Base-by-base conservation (phyloP, 129 eudicot species). In the Helichrysum umbraculigerum region DNA sequence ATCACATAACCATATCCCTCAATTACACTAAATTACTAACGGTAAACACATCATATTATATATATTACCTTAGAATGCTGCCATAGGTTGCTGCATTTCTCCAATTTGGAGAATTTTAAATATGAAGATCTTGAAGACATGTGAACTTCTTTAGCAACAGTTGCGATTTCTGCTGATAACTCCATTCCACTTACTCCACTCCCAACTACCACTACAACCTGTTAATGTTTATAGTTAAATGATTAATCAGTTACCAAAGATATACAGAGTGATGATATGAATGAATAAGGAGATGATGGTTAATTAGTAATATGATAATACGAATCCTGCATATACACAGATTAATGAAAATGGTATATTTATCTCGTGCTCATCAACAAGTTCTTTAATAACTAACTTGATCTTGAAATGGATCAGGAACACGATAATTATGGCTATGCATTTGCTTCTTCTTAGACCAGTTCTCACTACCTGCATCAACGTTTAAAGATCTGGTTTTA, bases 381-480 rank as follows among this genome's bases (percentile, higher is more conserved):
- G 50, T 57, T 17, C 50, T 57, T 10, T 52, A 22, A 37, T 28
- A 4, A 70, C 70, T 52, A 63, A 85, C 97, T 85, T 84, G 89
- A 62, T 84, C 79, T 11, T 61, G 82, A 77, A 91, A 86, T 47
- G 88, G 87, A 32, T 81, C 86, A 11, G 87, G 83, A 39, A 67
- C 89, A 28, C 93, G 82, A 77, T 88, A 91, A 67, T 91, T 91
- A 73, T 88, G 97, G 64, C 97, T 88, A 59, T 88, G 97, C 17
- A 86, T 39, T 82, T 91, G 91, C 81, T 82, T 84, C 81, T 82
- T 84, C 29, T 84, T 81, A 4, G 87, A 80, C 93, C 97, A 91
- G 20, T 64, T 81, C 35, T 81, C 89, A 1, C 82, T 76, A 15
- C 97, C 97, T 85, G 76, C 10, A 34, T 73, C 59, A 12, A 12